Evolutionary conservation across 495 filamentous ascomycete species (phyloP).

Genomic region (Amorphotheca resinae): DNA sequence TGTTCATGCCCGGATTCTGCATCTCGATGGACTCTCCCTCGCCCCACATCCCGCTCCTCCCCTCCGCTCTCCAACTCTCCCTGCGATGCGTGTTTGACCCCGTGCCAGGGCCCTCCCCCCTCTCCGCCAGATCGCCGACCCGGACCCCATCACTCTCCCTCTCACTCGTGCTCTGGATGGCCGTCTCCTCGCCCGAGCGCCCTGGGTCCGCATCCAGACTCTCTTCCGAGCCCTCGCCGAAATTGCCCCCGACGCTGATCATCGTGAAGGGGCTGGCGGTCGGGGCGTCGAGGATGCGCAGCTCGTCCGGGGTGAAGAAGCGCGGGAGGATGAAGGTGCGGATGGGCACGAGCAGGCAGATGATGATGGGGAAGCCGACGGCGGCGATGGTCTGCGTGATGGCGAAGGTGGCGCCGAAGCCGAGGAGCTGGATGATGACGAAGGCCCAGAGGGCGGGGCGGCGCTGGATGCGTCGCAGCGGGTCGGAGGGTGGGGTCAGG

Average conservation of each 20-base stretch:
- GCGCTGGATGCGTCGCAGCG: conserved; percentile 48
- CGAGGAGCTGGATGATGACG: conserved; percentile 61
- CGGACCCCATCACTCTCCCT: conserved; percentile 9
- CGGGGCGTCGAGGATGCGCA: conserved; percentile 60
- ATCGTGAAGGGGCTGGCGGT: conserved; percentile 79
- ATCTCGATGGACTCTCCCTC: conserved; percentile 10
- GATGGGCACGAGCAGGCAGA: conserved; percentile 67
- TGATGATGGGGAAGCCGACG: conserved; percentile 86
- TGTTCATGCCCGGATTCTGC: conserved; percentile 11
- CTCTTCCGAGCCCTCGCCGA: conserved; percentile 32
- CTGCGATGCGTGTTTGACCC: conserved; percentile 9
- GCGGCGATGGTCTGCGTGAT: conserved; percentile 92
- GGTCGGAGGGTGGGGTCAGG: conserved; percentile 52
- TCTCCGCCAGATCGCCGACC: conserved; percentile 16
- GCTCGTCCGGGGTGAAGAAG: conserved; percentile 55
- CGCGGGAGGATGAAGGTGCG: conserved; percentile 60
- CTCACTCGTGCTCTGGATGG: not conserved
- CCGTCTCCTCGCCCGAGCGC: conserved; percentile 5
- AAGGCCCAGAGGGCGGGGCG: conserved; percentile 61
- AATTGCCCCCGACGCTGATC: conserved; percentile 67
- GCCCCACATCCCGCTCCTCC: conserved; percentile 8
- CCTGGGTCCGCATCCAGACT: not conserved
- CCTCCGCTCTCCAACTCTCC: conserved; percentile 10
- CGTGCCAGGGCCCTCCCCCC: conserved; percentile 17
- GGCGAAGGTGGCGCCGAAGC: conserved; percentile 82